Evolutionary conservation across 257 asterid species (phyloP), one percentile per base, ranked within the genome.

Genomic region (Solanum bulbocastanum): DNA sequence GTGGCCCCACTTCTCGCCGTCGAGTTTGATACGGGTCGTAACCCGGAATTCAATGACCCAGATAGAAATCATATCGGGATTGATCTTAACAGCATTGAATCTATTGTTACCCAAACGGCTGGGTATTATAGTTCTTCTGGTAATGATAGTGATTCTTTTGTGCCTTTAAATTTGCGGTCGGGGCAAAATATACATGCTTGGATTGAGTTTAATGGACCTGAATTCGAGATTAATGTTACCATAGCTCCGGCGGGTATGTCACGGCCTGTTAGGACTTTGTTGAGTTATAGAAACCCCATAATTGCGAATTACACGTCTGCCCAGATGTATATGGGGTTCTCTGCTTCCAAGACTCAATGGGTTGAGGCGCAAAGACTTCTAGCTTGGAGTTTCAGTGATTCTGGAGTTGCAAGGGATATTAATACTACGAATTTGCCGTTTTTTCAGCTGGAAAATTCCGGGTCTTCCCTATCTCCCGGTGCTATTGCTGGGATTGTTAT

Each of bases 311-410:
- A 95, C 86, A 75, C 84, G 37, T 91, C 89, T 84, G 23, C 90
- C 66, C 91, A 92, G 75, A 94, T 94, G 98, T 94, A 86, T 81
- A 89, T 95, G 30, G 98, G 98, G 4, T 95, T 95, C 85, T 95
- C 98, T 2, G 98, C 98, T 2, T 95, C 98, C 2, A 94, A 90
- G 85, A 92, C 95, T 14, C 90, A 91, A 76, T 94, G 98, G 98
- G 82, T 94, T 84, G 98, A 95, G 88, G 96, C 94, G 5, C 98
- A 92, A 87, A 83, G 98, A 83, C 86, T 95, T 30, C 60, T 95
- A 32, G 96, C 98, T 40, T 95, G 98, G 98, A 95, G 98, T 87
- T 94, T 93, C 65, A 94, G 98, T 86, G 94, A 95, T 78, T 90
- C 90, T 86, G 98, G 98, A 37, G 88, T 87, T 73, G 94, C 98